Base-by-base conservation (phyloP, 352 stramenopile species). In the Phytophthora colocasiae region DNA sequence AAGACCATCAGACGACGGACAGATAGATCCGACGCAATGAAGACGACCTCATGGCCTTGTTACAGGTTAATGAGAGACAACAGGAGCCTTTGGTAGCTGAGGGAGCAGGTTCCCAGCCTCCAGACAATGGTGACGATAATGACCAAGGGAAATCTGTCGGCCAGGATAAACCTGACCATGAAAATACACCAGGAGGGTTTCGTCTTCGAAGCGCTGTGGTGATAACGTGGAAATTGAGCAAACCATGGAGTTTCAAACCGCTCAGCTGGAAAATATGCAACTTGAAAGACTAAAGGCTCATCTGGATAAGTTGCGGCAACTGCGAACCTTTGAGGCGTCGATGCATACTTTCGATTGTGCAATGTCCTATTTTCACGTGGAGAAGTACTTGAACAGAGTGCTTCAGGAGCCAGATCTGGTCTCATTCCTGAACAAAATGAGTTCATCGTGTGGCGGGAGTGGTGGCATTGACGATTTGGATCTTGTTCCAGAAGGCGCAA, bases 301-400 rank as follows among this genome's bases (percentile, higher is more conserved):
- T 56, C 66, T 93, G 10, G 79, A 92, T 31, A 88, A 81, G 47
- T 50, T 93, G 26, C 88, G 88, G 0, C 88, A 94, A 43, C 58
- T 92, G 32, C 86, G 88, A 14, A 95, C 85, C 2, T 74, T 92
- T 2, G 82, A 96, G 52, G 82, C 86, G 4, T 89, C 85, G 4
- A 66, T 95, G 63, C 82, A 95, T 58, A 92, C 85, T 3, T 92
- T 87, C 57, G 86, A 96, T 52, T 85, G 88, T 6, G 86, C 88
- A 1, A 75, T 90, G 11, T 83, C 84, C 1, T 96, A 85, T 56
- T 91, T 96, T 36, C 85, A 92, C 56, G 78, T 96, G 12, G 88
- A 96, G 45, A 85, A 94, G 53, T 91, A 92, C 49, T 44, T 96
- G 32, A 93, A 92, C 40, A 78, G 83, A 19, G 75, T 96, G 7